Percentiles rank a stretch among this genome's conserved stretches.
Conservation (phyloP, 1,284 basidiomycete genomes). For the Boletellus sp. region DNA sequence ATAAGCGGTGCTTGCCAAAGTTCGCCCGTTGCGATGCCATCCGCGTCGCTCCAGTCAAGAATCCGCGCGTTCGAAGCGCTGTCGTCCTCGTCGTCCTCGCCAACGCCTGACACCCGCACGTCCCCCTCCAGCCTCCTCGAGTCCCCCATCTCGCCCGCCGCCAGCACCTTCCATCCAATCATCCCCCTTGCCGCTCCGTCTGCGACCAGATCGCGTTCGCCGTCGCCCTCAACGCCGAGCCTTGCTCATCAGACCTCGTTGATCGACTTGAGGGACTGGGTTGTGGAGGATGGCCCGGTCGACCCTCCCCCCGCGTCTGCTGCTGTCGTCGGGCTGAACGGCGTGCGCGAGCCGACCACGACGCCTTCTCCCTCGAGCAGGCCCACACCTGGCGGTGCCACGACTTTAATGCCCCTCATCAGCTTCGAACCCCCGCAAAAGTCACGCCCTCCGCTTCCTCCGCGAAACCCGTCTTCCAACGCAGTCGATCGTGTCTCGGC, state of each 20-base stretch:
- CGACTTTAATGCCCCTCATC: conserved; percentile 45
- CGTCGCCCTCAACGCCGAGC: conserved; percentile 53
- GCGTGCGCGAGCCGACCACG: conserved; percentile 24
- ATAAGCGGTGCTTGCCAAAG: conserved; percentile 16
- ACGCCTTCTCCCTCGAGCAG: conserved; percentile 22
- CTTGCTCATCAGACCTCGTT: conserved; percentile 58
- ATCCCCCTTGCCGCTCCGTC: conserved; percentile 28
- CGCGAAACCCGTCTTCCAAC: conserved; percentile 55
- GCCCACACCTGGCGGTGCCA: conserved; percentile 3
- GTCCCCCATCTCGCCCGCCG: conserved; percentile 44
- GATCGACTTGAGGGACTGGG: conserved; percentile 72
- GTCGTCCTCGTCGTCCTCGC: conserved; percentile 15
- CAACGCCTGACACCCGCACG: neutral
- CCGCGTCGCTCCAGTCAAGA: conserved; percentile 52
- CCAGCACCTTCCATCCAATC: conserved; percentile 35
- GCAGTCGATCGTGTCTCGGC: conserved; percentile 40
- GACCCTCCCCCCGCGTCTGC: conserved; percentile 18
- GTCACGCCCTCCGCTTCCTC: conserved; percentile 55
- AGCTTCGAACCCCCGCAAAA: conserved; percentile 48
- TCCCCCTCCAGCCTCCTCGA: conserved; percentile 37
- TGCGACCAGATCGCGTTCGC: conserved; percentile 43
- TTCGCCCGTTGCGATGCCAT: conserved; percentile 39
- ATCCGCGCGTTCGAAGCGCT: conserved; percentile 54
- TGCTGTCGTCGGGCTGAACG: conserved; percentile 21
- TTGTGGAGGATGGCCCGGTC: conserved; percentile 57